phyloP scores from a whole-genome alignment of 768 basidiomycete species.

The Suillus variegatus region DNA sequence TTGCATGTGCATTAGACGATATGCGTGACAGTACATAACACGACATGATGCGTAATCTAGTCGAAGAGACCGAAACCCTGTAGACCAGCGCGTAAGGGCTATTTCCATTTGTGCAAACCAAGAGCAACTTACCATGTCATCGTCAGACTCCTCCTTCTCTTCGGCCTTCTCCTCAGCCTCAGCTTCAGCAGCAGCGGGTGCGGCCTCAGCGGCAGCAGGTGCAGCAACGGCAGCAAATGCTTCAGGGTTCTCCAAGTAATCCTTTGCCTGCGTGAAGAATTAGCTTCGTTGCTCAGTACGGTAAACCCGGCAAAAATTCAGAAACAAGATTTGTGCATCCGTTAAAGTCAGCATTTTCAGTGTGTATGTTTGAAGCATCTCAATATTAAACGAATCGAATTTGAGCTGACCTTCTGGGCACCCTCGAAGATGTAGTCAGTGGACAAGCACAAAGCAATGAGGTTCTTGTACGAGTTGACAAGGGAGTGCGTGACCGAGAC shows the following conservation, averaged over 20 bases:
- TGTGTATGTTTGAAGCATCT: slow-evolving; percentile 47
- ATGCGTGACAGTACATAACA: slow-evolving; percentile 19
- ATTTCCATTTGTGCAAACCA: background rate
- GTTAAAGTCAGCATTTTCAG: slow-evolving; percentile 83
- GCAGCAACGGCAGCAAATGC: slow-evolving; percentile 90
- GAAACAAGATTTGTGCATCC: slow-evolving; percentile 37
- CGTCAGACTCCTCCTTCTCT: slow-evolving; percentile 85
- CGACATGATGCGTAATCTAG: slow-evolving; percentile 39
- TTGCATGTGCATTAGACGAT: slow-evolving; percentile 22
- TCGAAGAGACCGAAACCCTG: slow-evolving; percentile 96
- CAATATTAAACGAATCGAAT: slow-evolving; percentile 14
- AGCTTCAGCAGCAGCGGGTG: slow-evolving; percentile 57
- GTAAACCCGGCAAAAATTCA: slow-evolving; percentile 24
- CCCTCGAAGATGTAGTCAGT: slow-evolving; percentile 97
- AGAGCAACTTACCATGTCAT: slow-evolving; percentile 70
- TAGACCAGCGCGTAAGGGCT: slow-evolving; percentile 10
- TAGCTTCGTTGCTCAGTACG: slow-evolving; percentile 9
- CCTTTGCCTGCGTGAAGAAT: slow-evolving; percentile 70
- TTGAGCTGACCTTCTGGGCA: slow-evolving; percentile 76
- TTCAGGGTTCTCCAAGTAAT: slow-evolving; percentile 95
- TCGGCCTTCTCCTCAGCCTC: slow-evolving; percentile 75
- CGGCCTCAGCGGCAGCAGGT: slow-evolving; percentile 50
- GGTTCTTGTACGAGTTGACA: slow-evolving; percentile 99
- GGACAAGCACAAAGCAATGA: slow-evolving; percentile 82
- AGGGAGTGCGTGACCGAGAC: slow-evolving; percentile 93